These are phyloP conservation scores for Kodamaea suecica DNA, from an alignment of 1,139 yeast genomes.

Conservation along the genomic window DNA sequence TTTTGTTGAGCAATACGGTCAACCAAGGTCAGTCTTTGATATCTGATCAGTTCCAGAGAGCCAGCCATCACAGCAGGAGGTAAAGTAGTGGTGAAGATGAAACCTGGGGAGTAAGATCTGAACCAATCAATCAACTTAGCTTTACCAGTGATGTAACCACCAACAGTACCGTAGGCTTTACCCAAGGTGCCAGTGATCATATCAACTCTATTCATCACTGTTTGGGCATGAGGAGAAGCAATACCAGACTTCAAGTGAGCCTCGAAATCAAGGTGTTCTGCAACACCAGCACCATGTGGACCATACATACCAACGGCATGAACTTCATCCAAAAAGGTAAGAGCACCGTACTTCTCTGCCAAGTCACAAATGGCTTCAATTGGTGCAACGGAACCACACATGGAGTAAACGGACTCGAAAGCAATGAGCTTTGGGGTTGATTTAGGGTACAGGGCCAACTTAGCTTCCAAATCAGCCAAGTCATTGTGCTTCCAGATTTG, in stretches of 20 bases:
- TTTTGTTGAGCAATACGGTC: constrained; percentile 84
- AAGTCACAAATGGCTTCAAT: constrained; percentile 89
- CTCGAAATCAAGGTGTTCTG: constrained; percentile 90
- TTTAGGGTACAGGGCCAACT: constrained; percentile 75
- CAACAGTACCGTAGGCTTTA: constrained; percentile 94
- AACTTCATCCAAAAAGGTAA: constrained; percentile 95
- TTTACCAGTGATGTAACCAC: constrained; percentile 95
- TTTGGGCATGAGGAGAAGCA: constrained; percentile 44
- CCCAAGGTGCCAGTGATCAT: constrained; percentile 97
- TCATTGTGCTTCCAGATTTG: constrained; percentile 92
- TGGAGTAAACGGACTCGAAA: constrained; percentile 93
- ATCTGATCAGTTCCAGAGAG: constrained; percentile 79
- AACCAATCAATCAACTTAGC: constrained; percentile 86
- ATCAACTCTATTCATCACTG: constrained; percentile 87
- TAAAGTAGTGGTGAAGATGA: constrained; percentile 90
- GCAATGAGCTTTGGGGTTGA: constrained; percentile 92
- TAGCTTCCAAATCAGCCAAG: constrained; percentile 72
- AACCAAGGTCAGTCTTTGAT: constrained; percentile 71
- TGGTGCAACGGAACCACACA: constrained; percentile 98
- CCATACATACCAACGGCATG: constrained; percentile 99
- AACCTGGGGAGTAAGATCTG: constrained; percentile 95
- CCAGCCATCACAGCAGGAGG: constrained; percentile 99
- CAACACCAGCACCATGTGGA: constrained; percentile 99
- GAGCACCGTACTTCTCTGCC: constrained; percentile 96
- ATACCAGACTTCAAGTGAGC: constrained; percentile 71